Percentiles rank a stretch among this genome's conserved stretches.
Conservation (phyloP, 164 flowering plant genomes). For the Dillenia suffruticosa region DNA sequence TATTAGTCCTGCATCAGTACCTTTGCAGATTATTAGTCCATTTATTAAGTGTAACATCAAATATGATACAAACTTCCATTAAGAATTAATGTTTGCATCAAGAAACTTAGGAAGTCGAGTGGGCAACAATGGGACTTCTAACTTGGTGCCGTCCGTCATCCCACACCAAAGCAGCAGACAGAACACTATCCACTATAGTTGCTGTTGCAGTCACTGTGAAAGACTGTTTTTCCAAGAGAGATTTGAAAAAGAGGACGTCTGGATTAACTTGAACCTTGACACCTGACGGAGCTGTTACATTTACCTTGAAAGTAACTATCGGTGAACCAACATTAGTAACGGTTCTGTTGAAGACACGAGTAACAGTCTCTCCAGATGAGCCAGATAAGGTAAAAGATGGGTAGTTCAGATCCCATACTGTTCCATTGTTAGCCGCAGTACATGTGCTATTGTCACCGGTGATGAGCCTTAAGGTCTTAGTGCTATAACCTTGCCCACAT, state of each 20-base stretch:
- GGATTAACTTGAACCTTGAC: constrained; percentile 39
- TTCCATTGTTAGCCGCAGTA: constrained; percentile 17
- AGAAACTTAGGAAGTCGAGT: background rate
- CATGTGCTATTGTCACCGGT: constrained; percentile 42
- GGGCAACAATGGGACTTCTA: constrained; percentile 59
- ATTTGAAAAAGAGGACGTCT: constrained; percentile 24
- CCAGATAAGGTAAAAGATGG: constrained; percentile 42
- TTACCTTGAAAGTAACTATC: constrained; percentile 34
- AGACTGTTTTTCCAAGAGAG: constrained; percentile 32
- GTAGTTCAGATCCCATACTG: constrained; percentile 53
- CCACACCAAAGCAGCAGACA: constrained; percentile 48
- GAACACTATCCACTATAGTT: background rate
- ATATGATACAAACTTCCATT: background rate
- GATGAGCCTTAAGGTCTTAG: constrained; percentile 17
- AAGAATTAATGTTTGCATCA: background rate
- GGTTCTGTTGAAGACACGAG: constrained; percentile 32
- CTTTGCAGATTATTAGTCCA: too few species aligned
- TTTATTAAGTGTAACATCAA: background rate
- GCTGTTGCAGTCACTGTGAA: constrained; percentile 36
- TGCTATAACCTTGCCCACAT: constrained; percentile 46
- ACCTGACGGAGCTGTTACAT: constrained; percentile 15
- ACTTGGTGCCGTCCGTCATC: constrained; percentile 49
- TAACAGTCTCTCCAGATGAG: background rate
- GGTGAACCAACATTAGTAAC: constrained; percentile 67
- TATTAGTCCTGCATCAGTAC: too few species aligned